Conservation (phyloP, 2,329 filamentous ascomycete genomes). For the Aspergillus brunneoviolaceus region DNA sequence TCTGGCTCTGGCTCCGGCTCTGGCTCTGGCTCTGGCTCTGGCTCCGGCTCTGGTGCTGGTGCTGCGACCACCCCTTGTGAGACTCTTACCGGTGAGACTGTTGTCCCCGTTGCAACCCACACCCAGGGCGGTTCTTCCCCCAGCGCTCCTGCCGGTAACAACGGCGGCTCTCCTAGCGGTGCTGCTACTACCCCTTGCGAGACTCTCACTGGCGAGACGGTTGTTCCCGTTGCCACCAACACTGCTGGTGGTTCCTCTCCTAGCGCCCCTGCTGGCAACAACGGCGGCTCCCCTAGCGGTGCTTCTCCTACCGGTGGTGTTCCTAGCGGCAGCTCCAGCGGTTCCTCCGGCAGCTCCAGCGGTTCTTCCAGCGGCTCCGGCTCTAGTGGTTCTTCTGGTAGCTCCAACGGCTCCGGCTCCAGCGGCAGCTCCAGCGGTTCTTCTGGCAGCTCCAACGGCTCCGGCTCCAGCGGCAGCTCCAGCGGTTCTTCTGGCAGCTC, state of each 20-base stretch:
- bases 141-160: conserved; percentile 1
- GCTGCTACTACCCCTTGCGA: conserved; percentile 14
- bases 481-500: neutral
- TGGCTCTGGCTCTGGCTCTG: neutral
- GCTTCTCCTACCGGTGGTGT: no score
- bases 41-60: neutral
- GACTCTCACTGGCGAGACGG: no score
- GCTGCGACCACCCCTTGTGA: no score
- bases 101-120: no score
- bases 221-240: no score
- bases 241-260: neutral
- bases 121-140: neutral
- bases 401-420: neutral
- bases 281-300: neutral
- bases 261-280: conserved; percentile 13
- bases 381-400: neutral
- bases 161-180: neutral
- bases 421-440: neutral
- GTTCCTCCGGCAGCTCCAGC: neutral
- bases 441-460: conserved; percentile 8
- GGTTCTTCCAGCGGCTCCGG: no score
- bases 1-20: neutral
- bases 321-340: conserved; percentile 13
- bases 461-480: neutral
- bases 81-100: no score